Evolutionary conservation across 2,329 filamentous ascomycete genomes (phyloP).

Genomic region (Sclerotinia minor): DNA sequence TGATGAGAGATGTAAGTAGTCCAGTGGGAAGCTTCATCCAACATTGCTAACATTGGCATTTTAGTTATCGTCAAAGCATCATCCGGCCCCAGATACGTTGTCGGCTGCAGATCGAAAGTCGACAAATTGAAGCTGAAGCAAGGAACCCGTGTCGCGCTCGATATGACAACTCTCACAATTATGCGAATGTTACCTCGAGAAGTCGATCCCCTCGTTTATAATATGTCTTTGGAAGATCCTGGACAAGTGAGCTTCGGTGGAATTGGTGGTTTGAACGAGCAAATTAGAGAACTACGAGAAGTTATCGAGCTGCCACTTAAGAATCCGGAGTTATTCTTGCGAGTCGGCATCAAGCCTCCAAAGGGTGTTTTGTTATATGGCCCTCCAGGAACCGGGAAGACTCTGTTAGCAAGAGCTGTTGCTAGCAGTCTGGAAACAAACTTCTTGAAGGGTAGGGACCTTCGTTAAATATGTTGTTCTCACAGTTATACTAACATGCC

Average conservation of each 20-base stretch:
- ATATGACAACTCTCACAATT: conserved; percentile 99
- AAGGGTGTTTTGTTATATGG: conserved; percentile 97
- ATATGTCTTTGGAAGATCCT: conserved; percentile 98
- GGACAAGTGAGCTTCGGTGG: conserved; percentile 97
- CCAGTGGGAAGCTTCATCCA: conserved; percentile 8
- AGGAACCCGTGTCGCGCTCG: conserved; percentile 92
- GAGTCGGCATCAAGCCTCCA: conserved; percentile 97
- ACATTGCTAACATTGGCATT: conserved; percentile 31
- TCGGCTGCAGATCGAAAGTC: conserved; percentile 97
- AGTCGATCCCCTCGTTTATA: conserved; percentile 98
- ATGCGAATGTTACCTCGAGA: conserved; percentile 99
- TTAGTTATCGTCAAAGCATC: conserved; percentile 98
- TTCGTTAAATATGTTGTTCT: neutral
- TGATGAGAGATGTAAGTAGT: conserved; percentile 87
- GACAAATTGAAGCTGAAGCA: conserved; percentile 98
- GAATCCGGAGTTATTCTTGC: conserved; percentile 95
- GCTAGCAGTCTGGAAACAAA: conserved; percentile 97
- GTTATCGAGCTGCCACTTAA: conserved; percentile 98
- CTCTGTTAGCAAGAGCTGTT: conserved; percentile 87
- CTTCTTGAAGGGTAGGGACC: conserved; percentile 81
- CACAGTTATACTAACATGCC: conserved; percentile 30
- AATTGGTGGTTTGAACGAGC: conserved; percentile 96
- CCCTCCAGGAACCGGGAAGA: conserved; percentile 96
- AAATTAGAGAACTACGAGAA: conserved; percentile 95
- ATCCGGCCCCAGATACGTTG: conserved; percentile 94